Evolutionary conservation across 352 stramenopile genomes (phyloP).

Genomic region (Pythium plurisporium): DNA sequence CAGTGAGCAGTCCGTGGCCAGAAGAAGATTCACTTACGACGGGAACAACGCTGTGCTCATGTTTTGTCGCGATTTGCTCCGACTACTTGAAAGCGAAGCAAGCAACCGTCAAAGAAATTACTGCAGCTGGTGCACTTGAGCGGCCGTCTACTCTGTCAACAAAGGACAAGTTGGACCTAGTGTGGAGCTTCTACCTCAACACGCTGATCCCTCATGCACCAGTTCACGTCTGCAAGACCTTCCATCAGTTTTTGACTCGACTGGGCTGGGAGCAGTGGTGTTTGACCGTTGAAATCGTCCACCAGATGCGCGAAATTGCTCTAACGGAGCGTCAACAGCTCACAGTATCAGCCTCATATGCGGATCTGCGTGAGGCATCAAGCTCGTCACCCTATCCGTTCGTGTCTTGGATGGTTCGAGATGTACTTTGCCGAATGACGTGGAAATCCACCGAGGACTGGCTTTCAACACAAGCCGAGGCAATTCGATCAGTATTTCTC

Average conservation of each 20-base stretch:
- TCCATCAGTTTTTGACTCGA: slow-evolving; percentile 77
- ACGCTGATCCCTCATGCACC: slow-evolving; percentile 71
- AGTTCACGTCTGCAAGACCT: slow-evolving; percentile 73
- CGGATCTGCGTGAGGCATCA: slow-evolving; percentile 21
- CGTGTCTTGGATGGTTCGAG: slow-evolving; percentile 81
- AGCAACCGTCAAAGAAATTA: neutral
- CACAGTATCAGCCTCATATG: slow-evolving; percentile 23
- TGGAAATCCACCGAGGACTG: slow-evolving; percentile 76
- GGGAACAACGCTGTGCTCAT: slow-evolving; percentile 70
- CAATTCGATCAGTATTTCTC: slow-evolving; percentile 59
- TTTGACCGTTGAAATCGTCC: slow-evolving; percentile 73
- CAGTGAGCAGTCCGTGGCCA: slow-evolving; percentile 59
- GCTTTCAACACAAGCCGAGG: slow-evolving; percentile 50
- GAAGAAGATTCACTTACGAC: slow-evolving; percentile 71
- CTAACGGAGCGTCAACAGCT: slow-evolving; percentile 54
- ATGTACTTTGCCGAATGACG: slow-evolving; percentile 73
- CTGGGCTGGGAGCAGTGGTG: slow-evolving; percentile 83
- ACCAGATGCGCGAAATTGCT: slow-evolving; percentile 78
- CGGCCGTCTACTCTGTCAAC: slow-evolving; percentile 2
- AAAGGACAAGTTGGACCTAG: slow-evolving; percentile 61
- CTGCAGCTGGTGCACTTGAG: neutral
- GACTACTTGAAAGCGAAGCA: slow-evolving; percentile 56
- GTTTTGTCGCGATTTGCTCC: slow-evolving; percentile 70
- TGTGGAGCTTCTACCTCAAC: slow-evolving; percentile 77
- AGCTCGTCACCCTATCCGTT: slow-evolving; percentile 68